A percentile compares a stretch with the other conserved stretches of the same genome.
Conservation (phyloP, 2,329 filamentous ascomycete species). For the Myriosclerotinia curreyana region DNA sequence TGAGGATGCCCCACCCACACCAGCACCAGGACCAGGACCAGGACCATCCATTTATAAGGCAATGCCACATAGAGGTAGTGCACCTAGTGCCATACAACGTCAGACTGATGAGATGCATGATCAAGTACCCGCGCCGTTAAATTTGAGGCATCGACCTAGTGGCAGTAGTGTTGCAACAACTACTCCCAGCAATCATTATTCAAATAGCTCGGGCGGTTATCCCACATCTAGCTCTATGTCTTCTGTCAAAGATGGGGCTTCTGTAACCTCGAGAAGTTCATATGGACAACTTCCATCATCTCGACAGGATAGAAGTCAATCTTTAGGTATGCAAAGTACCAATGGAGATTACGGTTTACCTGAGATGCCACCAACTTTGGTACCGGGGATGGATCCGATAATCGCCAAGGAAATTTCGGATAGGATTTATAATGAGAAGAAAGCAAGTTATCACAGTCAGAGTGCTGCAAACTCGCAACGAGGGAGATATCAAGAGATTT, state of each 20-base stretch:
- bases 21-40: slow-evolving; percentile 25
- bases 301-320: slow-evolving; percentile 31
- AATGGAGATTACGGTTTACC: slow-evolving; percentile 44
- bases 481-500: slow-evolving; percentile 39
- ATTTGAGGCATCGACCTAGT: slow-evolving; percentile 34
- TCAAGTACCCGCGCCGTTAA: slow-evolving; percentile 37
- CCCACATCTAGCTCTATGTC: slow-evolving; percentile 31
- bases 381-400: slow-evolving; percentile 58
- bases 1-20: slow-evolving; percentile 43
- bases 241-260: slow-evolving; percentile 33
- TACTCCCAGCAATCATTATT: slow-evolving; percentile 32
- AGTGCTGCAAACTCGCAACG: slow-evolving; percentile 43
- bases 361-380: slow-evolving; percentile 54
- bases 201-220: slow-evolving; percentile 34
- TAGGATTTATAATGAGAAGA: slow-evolving; percentile 55
- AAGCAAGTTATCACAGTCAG: slow-evolving; percentile 47
- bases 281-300: slow-evolving; percentile 31
- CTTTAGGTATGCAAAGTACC: slow-evolving; percentile 24
- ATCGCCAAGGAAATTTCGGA: slow-evolving; percentile 57
- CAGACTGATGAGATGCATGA: slow-evolving; percentile 35
- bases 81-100: slow-evolving; percentile 26
- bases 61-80: slow-evolving; percentile 27
- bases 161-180: slow-evolving; percentile 29
- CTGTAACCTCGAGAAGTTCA: slow-evolving; percentile 32
- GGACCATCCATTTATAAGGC: slow-evolving; percentile 20